Evolutionary conservation across 371 early-diverging fungal genomes (phyloP).

Genomic region (Mortierella sp.): DNA sequence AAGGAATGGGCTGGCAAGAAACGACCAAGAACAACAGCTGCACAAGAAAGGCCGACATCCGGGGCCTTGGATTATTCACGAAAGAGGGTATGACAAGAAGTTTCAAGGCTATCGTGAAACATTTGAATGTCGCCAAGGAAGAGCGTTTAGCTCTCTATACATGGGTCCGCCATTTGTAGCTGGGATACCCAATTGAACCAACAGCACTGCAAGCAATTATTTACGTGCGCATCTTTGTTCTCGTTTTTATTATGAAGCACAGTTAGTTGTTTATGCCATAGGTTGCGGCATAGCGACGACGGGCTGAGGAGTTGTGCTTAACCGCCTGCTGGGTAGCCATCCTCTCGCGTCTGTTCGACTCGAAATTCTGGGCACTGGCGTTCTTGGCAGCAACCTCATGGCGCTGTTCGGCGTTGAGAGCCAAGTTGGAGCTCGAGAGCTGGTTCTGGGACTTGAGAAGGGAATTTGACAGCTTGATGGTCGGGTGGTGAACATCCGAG

Average conservation of each 20-base stretch:
- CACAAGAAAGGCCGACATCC: no score
- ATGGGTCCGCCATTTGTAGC: no score
- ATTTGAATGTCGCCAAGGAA: no score
- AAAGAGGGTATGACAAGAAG: no score
- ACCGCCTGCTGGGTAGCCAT: slow-evolving; percentile 12
- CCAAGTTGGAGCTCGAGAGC: slow-evolving; percentile 26
- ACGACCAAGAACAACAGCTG: no score
- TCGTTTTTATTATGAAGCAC: neutral
- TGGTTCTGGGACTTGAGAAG: slow-evolving; percentile 48
- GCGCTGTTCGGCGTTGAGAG: slow-evolving; percentile 19
- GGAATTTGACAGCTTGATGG: slow-evolving; percentile 16
- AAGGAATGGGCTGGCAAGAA: no score
- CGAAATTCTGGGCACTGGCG: slow-evolving; percentile 30
- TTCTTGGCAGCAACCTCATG: slow-evolving; percentile 7
- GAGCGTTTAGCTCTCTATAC: no score
- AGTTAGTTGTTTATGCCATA: slow-evolving; percentile 30
- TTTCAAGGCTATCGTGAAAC: no score
- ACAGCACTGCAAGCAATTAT: no score
- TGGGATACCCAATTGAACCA: no score
- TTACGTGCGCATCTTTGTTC: neutral
- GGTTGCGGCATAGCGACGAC: neutral
- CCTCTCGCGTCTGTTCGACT: slow-evolving; percentile 25
- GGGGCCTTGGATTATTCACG: no score
- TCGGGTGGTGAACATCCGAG: slow-evolving; percentile 31
- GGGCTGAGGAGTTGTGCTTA: slow-evolving; percentile 14